Evolutionary conservation across 2,329 filamentous ascomycete genomes (phyloP), one percentile per base, ranked within the genome.

Genomic region (Dactylonectria macrodidyma): DNA sequence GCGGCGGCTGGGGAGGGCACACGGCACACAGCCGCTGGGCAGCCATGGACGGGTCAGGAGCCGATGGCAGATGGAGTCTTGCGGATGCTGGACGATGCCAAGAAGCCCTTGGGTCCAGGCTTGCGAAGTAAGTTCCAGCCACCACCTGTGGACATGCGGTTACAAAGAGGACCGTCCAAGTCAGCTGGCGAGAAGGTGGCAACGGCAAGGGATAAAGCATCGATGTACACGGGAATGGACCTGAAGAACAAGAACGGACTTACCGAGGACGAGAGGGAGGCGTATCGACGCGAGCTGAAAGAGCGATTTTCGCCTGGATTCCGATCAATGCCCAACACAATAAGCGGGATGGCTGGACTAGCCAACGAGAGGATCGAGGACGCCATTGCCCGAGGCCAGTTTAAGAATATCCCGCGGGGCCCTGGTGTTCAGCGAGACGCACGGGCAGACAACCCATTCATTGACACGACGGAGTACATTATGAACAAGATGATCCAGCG

Each of bases 401-500:
- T 99, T 82, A 86, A 87, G 78, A 92, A 97, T 73, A 92, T 99
- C 12, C 91, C 90, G 8, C 88, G 95, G 2, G 95, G 95, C 0
- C 92, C 92, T 73, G 91, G 90, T 6, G 86, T 95, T n/a, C 89
- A 95, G 79, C 84, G 92, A n/a, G 95, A 98, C 73, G 84, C 93
- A 58, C 91, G 93, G 71, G 93, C 93, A 1, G 92, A 92, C 73
- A 97, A 92, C 73, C 95, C 96, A 0, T 98, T 97, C 76, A 90
- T 98, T 65, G 94, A 98, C 77, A 98, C 95, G 0, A 98, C 96
- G 0, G 95, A 98, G 81, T 98, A 98, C 79, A 93, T 98, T 75
- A 92, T 98, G 92, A 98, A 99, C 82, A 96, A 97, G 82, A 98
- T 98, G 84, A 98, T 99, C 70, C 93, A 98, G 82, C 92, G 93